These are phyloP conservation scores for Iris pallida DNA, from an alignment of 116 monocot species.

Conservation along the genomic window DNA sequence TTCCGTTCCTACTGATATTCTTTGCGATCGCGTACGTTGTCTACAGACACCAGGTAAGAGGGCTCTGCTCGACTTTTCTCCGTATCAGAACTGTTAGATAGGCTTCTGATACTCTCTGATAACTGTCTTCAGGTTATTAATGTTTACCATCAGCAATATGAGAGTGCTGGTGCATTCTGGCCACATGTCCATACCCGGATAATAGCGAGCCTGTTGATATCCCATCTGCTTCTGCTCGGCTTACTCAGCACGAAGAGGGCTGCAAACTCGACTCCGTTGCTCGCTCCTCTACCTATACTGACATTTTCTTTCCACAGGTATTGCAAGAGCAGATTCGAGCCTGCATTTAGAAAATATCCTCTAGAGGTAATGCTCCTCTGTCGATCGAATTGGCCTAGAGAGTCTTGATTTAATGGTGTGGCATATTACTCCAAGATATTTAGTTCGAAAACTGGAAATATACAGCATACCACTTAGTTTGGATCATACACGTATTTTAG, in stretches of 20 bases:
- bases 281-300: constrained; percentile 50
- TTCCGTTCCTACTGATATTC: constrained; percentile 69
- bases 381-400: background rate
- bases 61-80: background rate
- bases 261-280: constrained; percentile 66
- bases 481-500: no score
- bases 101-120: background rate
- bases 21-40: constrained; percentile 65
- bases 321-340: constrained; percentile 77
- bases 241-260: constrained; percentile 76
- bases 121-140: constrained; percentile 62
- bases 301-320: constrained; percentile 75
- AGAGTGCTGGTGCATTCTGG: constrained; percentile 91
- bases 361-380: constrained; percentile 46
- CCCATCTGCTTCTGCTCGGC: constrained; percentile 67
- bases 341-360: constrained; percentile 72
- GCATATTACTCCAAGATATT: background rate
- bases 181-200: constrained; percentile 76
- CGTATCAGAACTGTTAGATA: background rate
- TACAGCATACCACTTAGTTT: no score
- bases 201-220: constrained; percentile 59
- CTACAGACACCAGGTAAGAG: constrained; percentile 60
- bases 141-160: constrained; percentile 87
- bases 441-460: background rate
- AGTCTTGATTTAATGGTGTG: background rate